Base-by-base conservation (phyloP, 805 yeast species). In the Lipomyces orientalis region DNA sequence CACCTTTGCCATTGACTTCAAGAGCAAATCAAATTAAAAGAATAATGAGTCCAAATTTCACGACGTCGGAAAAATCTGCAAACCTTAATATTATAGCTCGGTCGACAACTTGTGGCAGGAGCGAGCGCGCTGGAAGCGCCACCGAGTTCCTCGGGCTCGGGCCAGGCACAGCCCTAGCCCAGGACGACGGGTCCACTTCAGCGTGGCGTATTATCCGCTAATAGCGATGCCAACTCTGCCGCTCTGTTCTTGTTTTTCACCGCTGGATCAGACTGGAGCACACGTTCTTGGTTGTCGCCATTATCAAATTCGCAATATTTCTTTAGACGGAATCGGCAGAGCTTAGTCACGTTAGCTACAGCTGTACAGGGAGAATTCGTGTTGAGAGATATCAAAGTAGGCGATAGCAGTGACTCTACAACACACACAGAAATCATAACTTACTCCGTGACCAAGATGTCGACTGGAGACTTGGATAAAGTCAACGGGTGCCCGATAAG, bases 401-500 rank as follows among this genome's bases (percentile, higher is more conserved):
- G 22, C 22, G 22, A 6, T 43, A n/a, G 49, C 22, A 7, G 49
- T 43, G 49, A 43, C 49, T 25, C 3, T n/a, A 8, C 22, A 43
- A 43, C n/a, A 39, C 14, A 16, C n/a, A 16, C 8, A 43, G 22
- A 16, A 8, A 8, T n/a, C 34, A 4, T 52, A 52, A 14, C 34
- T n/a, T 52, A 25, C 34, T 25, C n/a, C 25, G 34, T 52, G 55
- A 14, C 19, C 31, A 52, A 31, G 34, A 22, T 25, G 33, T 25
- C 34, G 55, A 52, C 55, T 1, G 55, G 34, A 25, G 55, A 52
- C 34, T 12, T 25, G 55, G 34, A 52, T n/a, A 25, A 8, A 25
- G 55, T 52, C 29, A 52, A 52, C 25, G 55, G 55, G 34, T 62
- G 65, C 33, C 64, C 65, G 25, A 35, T 62, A 9, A 31, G 10